Conservation (phyloP, 345 rosid species). For the Erodium maritimum region DNA sequence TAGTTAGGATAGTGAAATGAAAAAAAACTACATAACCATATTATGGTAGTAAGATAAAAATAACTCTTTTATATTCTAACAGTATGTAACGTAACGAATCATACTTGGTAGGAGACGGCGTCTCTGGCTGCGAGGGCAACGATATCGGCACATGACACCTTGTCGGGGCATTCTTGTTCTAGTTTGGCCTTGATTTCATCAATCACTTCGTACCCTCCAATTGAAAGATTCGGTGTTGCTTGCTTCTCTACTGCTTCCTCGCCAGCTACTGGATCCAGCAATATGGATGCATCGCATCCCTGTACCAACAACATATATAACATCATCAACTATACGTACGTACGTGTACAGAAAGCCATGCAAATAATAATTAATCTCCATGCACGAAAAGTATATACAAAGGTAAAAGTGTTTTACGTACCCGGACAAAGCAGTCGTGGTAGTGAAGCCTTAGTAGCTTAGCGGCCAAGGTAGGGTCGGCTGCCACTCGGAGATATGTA, state of each 20-base stretch:
- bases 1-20: too few species aligned
- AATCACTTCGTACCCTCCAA: slow-evolving; percentile 1
- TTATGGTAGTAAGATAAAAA: too few species aligned
- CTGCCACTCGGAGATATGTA: background rate
- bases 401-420: too few species aligned
- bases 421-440: slow-evolving; percentile 11
- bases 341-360: too few species aligned
- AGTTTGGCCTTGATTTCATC: slow-evolving; percentile 4
- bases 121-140: slow-evolving; percentile 1
- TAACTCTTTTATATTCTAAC: too few species aligned
- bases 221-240: slow-evolving; percentile 5
- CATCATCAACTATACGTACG: too few species aligned
- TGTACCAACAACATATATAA: background rate
- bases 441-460: slow-evolving; percentile 6
- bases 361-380: too few species aligned
- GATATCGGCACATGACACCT: slow-evolving; percentile 8
- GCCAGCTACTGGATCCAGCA: slow-evolving; percentile 1
- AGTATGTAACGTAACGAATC: too few species aligned
- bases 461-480: slow-evolving; percentile 4
- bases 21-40: background rate
- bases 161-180: slow-evolving; percentile 4
- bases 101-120: slow-evolving; percentile 2
- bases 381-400: too few species aligned
- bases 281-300: slow-evolving; percentile 11
- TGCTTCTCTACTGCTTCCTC: slow-evolving; percentile 3